phyloP scores from a whole-genome alignment of 2,329 filamentous ascomycete genomes.

The Ophiostoma perfectum region DNA sequence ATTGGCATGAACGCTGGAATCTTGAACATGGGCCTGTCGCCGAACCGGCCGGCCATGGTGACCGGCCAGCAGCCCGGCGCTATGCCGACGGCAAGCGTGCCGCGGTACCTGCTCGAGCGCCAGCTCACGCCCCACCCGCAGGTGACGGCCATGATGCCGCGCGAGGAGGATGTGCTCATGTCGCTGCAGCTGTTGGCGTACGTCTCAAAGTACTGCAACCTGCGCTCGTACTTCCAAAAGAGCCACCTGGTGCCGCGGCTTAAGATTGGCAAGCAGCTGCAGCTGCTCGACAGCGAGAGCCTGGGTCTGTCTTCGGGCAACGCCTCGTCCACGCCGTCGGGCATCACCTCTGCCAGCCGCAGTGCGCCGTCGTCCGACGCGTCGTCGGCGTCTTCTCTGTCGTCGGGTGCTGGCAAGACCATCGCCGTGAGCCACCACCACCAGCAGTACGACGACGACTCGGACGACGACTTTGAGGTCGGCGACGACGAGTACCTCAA shows the following conservation, averaged over 20 bases:
- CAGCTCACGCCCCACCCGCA: slow-evolving; percentile 63
- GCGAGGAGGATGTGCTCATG: slow-evolving; percentile 97
- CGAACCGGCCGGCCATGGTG: slow-evolving; percentile 62
- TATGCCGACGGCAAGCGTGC: slow-evolving; percentile 64
- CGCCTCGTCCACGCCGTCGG: background rate
- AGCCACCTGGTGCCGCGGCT: slow-evolving; percentile 90
- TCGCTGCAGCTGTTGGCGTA: slow-evolving; percentile 94
- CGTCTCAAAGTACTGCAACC: slow-evolving; percentile 96
- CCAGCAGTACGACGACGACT: background rate
- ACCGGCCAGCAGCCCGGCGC: slow-evolving; percentile 66
- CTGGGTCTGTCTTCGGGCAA: slow-evolving; percentile 1
- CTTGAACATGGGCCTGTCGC: slow-evolving; percentile 61
- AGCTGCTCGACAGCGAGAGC: slow-evolving; percentile 63
- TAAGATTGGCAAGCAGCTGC: slow-evolving; percentile 80
- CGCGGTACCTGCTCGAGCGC: slow-evolving; percentile 73
- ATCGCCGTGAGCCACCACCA: background rate
- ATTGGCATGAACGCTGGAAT: slow-evolving; percentile 7
- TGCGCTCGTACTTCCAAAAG: slow-evolving; percentile 90
- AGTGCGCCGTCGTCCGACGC: background rate
- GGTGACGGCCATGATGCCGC: slow-evolving; percentile 83
- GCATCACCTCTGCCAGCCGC: background rate
- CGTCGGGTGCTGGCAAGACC: background rate
- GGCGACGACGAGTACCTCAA: slow-evolving; percentile 23
- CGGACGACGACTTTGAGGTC: slow-evolving; percentile 29
- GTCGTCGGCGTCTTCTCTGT: background rate